Conservation (phyloP, 768 basidiomycete genomes). For the Xerocomellus amylosporus region DNA sequence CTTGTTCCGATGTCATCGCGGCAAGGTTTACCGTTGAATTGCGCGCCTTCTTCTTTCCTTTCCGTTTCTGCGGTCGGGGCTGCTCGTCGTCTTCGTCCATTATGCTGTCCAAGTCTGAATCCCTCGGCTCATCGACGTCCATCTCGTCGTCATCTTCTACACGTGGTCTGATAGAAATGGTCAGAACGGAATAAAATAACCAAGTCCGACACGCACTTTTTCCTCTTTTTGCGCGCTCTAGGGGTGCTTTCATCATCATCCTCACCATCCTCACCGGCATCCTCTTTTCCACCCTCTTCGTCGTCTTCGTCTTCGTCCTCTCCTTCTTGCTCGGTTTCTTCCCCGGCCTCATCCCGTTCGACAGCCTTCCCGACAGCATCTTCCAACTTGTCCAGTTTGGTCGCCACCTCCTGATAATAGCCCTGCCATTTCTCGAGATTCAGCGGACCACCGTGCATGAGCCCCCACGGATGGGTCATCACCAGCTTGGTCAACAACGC, state of each 20-base stretch:
- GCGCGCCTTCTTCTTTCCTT: slow-evolving; percentile 50
- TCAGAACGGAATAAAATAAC: slow-evolving; percentile 8
- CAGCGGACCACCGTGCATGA: slow-evolving; percentile 80
- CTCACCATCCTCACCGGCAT: slow-evolving; percentile 23
- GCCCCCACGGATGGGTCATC: slow-evolving; percentile 83
- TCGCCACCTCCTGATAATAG: slow-evolving; percentile 59
- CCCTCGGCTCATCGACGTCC: slow-evolving; percentile 51
- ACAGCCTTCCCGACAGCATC: slow-evolving; percentile 62
- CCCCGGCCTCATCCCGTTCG: slow-evolving; percentile 38
- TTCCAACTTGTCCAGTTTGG: slow-evolving; percentile 71
- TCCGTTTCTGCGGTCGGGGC: slow-evolving; percentile 38
- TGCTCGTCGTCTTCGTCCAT: slow-evolving; percentile 40
- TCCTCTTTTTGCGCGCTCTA: slow-evolving; percentile 31
- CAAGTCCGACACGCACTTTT: slow-evolving; percentile 18
- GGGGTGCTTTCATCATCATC: slow-evolving; percentile 34
- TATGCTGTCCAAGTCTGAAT: slow-evolving; percentile 34
- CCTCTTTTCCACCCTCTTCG: slow-evolving; percentile 38
- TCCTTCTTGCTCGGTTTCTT: slow-evolving; percentile 34
- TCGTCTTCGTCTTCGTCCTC: slow-evolving; percentile 34
- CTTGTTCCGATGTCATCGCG: slow-evolving; percentile 67
- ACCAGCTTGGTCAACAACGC: slow-evolving; percentile 72
- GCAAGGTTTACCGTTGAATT: slow-evolving; percentile 72
- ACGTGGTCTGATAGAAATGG: slow-evolving; percentile 12
- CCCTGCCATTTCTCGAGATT: slow-evolving; percentile 70
- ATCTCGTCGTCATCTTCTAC: slow-evolving; percentile 46